phyloP scores from a whole-genome alignment of 768 basidiomycete genomes.

The Leccinum ochraceum region DNA sequence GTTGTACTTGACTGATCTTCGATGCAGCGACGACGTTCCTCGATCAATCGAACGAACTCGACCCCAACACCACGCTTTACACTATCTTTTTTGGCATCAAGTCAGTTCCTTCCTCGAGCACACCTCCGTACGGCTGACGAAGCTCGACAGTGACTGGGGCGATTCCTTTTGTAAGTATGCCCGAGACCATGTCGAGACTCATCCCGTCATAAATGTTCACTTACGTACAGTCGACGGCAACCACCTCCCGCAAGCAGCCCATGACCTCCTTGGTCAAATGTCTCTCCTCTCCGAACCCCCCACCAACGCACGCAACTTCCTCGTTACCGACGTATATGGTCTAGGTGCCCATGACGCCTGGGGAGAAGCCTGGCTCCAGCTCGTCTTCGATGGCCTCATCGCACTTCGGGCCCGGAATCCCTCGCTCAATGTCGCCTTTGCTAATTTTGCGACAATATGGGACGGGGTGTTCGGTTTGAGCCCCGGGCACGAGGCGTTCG shows the following conservation, averaged over 20 bases:
- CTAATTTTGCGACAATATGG: too few species aligned
- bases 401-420: slow-evolving; percentile 30
- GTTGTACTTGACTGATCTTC: not conserved
- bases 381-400: slow-evolving; percentile 44
- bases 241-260: slow-evolving; percentile 46
- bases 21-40: slow-evolving; percentile 44
- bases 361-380: slow-evolving; percentile 50
- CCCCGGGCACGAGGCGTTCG: too few species aligned
- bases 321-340: slow-evolving; percentile 53
- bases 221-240: slow-evolving; percentile 42
- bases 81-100: slow-evolving; percentile 58
- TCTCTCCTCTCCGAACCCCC: slow-evolving; percentile 47
- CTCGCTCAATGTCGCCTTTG: too few species aligned
- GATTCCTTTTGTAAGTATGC: slow-evolving; percentile 40
- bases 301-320: slow-evolving; percentile 50
- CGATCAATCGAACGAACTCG: slow-evolving; percentile 43
- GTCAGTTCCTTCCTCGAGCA: slow-evolving; percentile 28
- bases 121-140: slow-evolving; percentile 5
- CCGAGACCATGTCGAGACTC: not conserved
- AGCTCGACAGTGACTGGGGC: slow-evolving; percentile 39
- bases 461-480: too few species aligned
- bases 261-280: slow-evolving; percentile 46
- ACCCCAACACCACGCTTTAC: slow-evolving; percentile 51
- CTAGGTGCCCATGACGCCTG: slow-evolving; percentile 40
- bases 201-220: not conserved